A percentile compares a stretch with the other conserved stretches of the same genome.
phyloP scores from a whole-genome alignment of 306 rosid species.

The Albizia julibrissin region DNA sequence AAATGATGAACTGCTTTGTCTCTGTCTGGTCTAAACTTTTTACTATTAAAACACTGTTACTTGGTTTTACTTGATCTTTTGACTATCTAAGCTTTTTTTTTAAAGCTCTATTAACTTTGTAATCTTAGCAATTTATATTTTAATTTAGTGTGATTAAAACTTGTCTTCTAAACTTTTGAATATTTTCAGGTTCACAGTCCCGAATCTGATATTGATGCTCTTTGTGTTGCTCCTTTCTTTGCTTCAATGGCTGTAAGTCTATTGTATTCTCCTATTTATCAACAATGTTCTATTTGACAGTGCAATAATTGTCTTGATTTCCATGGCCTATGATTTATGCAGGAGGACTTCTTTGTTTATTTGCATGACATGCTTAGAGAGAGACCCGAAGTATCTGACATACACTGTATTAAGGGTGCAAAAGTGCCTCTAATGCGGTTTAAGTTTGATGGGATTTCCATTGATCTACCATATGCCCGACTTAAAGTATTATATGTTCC shows the following conservation, averaged over 20 bases:
- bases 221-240: conserved; percentile 55
- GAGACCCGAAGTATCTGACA: conserved; percentile 47
- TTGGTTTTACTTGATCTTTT: not conserved
- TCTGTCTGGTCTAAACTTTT: not conserved
- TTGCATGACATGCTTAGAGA: conserved; percentile 44
- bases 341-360: conserved; percentile 51
- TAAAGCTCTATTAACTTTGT: not conserved
- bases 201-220: conserved; percentile 54
- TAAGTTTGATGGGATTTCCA: conserved; percentile 49
- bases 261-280: conserved; percentile 13
- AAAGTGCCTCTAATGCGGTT: conserved; percentile 55
- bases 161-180: conserved; percentile 16
- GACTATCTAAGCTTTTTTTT: not conserved
- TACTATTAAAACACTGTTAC: not conserved
- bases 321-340: conserved; percentile 21
- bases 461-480: conserved; percentile 50
- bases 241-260: conserved; percentile 44
- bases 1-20: not conserved
- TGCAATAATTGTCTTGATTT: conserved; percentile 10
- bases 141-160: not conserved
- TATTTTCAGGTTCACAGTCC: conserved; percentile 46
- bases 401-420: conserved; percentile 49
- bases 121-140: not conserved
- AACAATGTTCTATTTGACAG: conserved; percentile 12
- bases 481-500: conserved; percentile 48